phyloP scores from a whole-genome alignment of 2,329 filamentous ascomycete species.

The Ophiostoma himal-ulmi region DNA sequence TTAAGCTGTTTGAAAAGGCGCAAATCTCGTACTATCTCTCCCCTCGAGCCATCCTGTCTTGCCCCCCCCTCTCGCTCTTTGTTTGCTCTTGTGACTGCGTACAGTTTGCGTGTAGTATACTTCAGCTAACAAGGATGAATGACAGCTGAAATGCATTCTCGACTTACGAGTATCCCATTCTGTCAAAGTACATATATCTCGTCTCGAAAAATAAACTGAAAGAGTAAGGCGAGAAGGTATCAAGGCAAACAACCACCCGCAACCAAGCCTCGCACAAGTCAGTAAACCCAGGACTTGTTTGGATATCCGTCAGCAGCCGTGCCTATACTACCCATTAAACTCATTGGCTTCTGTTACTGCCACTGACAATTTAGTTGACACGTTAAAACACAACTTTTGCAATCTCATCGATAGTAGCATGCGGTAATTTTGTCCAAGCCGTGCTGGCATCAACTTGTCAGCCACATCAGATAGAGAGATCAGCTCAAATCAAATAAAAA shows the following conservation, averaged over 20 bases:
- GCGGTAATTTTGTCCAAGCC: neutral
- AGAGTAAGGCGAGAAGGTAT: neutral
- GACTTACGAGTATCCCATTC: neutral
- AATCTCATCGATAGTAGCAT: no score
- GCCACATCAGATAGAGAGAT: no score
- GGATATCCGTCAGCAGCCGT: neutral
- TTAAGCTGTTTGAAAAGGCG: constrained; percentile 3
- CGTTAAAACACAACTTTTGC: no score
- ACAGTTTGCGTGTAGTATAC: neutral
- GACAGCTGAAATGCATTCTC: neutral
- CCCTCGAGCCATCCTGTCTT: neutral
- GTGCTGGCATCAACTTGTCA: neutral
- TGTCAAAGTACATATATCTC: neutral
- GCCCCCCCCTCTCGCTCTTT: neutral
- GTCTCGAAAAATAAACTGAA: neutral
- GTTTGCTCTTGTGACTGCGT: no score
- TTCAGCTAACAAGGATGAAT: neutral
- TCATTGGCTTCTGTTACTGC: no score
- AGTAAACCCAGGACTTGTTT: neutral
- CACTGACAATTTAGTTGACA: no score
- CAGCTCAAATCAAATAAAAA: neutral
- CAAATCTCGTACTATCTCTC: neutral
- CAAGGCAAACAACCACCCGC: neutral
- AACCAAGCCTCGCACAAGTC: neutral
- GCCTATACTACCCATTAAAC: neutral